Evolutionary conservation across 805 yeast species (phyloP).

Genomic region (Wickerhamiella kurtzmanii): DNA sequence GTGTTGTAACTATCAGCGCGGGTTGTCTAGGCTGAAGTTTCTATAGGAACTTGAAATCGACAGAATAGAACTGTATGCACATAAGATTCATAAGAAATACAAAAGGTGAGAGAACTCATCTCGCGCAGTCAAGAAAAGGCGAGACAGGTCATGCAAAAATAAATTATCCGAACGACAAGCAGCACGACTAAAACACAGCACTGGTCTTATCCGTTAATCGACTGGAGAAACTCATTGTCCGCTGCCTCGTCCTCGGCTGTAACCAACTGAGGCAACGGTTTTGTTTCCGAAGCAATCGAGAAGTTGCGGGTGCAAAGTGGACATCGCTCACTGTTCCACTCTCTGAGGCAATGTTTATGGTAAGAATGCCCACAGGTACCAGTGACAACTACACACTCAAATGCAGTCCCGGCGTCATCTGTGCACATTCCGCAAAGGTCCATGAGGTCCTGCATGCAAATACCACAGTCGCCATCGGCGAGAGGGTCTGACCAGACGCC

Average conservation of each 20-base stretch:
- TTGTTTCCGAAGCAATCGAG: background rate
- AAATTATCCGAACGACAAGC: too few species aligned
- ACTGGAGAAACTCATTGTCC: background rate
- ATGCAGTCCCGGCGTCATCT: background rate
- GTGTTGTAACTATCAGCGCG: too few species aligned
- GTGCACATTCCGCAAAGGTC: background rate
- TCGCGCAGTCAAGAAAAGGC: too few species aligned
- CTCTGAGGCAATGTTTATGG: background rate
- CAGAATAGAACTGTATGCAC: too few species aligned
- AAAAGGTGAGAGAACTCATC: too few species aligned
- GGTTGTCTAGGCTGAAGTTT: too few species aligned
- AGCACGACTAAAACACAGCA: too few species aligned
- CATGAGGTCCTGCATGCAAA: background rate
- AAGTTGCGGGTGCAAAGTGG: background rate
- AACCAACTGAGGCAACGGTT: background rate
- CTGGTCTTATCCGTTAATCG: too few species aligned
- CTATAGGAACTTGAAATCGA: too few species aligned
- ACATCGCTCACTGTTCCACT: background rate
- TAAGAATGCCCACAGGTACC: background rate
- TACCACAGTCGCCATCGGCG: background rate
- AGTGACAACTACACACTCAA: background rate
- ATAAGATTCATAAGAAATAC: too few species aligned
- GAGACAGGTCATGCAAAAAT: too few species aligned
- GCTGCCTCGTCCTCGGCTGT: background rate
- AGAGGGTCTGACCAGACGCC: background rate